Base-by-base conservation (phyloP, 805 yeast genomes). In the Schwanniomyces polymorphus region DNA sequence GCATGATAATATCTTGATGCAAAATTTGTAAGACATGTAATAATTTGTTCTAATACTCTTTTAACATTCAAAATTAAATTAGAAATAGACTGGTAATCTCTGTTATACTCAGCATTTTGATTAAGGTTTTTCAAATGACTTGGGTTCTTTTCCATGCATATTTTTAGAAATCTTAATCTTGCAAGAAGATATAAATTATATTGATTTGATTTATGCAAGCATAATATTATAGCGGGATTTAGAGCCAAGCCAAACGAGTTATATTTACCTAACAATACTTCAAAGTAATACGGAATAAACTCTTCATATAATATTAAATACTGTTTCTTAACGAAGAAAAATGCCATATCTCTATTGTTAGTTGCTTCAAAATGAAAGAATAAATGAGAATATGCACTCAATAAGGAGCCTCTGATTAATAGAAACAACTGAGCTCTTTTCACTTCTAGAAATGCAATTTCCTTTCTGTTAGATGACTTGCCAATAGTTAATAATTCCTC, bases 1-100 rank as follows among this genome's bases (percentile, higher is more conserved):
- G 89, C 84, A 55, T 81, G 81, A 47, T 81, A 81, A 58, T 83
- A 84, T 51, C 79, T 74, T 14, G 64, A 70, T 6, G 87, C 79
- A 17, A 85, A 60, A 23, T 70, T 66, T 26, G 59, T 68, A 14
- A 61, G 54, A 8, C 59, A 55, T n/a, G 49, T 58, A 12, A 44
- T 45, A 16, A 53, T 41, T 11, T 45, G 46, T 34, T 37, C 54
- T 27, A 52, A 51, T 16, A 54, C 41, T n/a, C 47, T 27, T 25
- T 45, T 48, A 17, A 50, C 39, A 33, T 49, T 53, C 10, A 42
- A 35, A 4, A 44, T 25, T 10, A 49, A 38, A 25, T 42, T 43
- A 7, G 37, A 31, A 23, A 53, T 39, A 27, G 26, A 28, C 10
- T 45, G 17, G 35, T 40, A 53, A 21, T 48, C 34, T 7, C 25